A percentile compares a stretch with the other conserved stretches of the same genome.
Conservation (phyloP, 2,329 filamentous ascomycete genomes). For the Cladorrhinum sp. region DNA sequence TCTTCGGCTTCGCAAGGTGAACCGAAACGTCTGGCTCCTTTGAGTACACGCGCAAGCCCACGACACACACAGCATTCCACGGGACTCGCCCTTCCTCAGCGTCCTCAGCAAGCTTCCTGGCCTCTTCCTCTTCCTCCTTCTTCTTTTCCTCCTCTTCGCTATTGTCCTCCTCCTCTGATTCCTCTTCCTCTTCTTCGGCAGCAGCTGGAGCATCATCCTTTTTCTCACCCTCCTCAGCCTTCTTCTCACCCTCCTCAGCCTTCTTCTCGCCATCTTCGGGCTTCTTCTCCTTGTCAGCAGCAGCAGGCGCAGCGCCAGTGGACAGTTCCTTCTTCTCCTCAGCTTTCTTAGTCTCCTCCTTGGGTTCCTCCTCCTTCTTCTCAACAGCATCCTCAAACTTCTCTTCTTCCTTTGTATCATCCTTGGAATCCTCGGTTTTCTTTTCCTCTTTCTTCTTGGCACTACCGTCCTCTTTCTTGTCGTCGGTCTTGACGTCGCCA, state of each 20-base stretch:
- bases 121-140: conserved; percentile 24
- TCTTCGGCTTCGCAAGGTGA: conserved; percentile 34
- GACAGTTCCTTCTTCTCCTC: conserved; percentile 15
- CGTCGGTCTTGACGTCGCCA: neutral
- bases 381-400: conserved; percentile 29
- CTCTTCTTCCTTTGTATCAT: conserved; percentile 15
- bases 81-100: conserved; percentile 26
- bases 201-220: conserved; percentile 6
- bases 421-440: conserved; percentile 9
- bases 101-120: conserved; percentile 17
- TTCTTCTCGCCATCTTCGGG: conserved; percentile 17
- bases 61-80: conserved; percentile 44
- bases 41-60: conserved; percentile 40
- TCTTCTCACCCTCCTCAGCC: conserved; percentile 5
- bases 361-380: conserved; percentile 19
- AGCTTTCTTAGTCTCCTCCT: conserved; percentile 12
- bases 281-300: neutral
- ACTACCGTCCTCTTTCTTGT: conserved; percentile 5
- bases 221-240: conserved; percentile 18
- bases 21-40: conserved; percentile 36
- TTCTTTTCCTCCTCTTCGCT: conserved; percentile 20
- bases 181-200: conserved; percentile 22
- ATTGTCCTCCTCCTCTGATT: conserved; percentile 1
- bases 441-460: conserved; percentile 31
- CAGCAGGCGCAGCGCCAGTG: neutral